phyloP scores from a whole-genome alignment of 306 rosid species.

The Vigna reflexopilosa region DNA sequence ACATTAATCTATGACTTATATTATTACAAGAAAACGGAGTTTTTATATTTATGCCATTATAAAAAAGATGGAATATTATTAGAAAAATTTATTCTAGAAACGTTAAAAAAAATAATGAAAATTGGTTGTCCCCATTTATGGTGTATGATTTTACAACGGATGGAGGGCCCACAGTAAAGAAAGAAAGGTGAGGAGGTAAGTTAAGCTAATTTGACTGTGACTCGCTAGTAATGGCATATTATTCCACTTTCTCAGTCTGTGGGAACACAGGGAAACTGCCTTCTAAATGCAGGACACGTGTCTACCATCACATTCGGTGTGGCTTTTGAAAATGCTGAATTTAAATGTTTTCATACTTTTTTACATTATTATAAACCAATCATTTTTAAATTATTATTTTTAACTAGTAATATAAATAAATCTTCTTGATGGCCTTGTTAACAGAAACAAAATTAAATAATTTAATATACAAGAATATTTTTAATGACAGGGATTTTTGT shows the following conservation, averaged over 20 bases:
- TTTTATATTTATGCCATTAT: too few relatives aligned
- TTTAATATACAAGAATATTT: too few relatives aligned
- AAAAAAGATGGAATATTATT: too few relatives aligned
- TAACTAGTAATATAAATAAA: not conserved
- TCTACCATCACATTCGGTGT: constrained; percentile 12
- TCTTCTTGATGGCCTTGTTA: too few relatives aligned
- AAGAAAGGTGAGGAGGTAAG: not conserved
- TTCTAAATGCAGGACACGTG: not conserved
- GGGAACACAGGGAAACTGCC: not conserved
- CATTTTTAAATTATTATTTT: too few relatives aligned
- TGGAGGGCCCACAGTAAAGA: constrained; percentile 1
- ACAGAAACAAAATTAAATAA: too few relatives aligned
- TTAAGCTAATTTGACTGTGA: constrained; percentile 11
- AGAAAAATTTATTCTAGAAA: too few relatives aligned
- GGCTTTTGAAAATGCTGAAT: constrained; percentile 26
- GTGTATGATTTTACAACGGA: not conserved
- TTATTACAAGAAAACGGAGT: too few relatives aligned
- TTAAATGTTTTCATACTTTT: not conserved
- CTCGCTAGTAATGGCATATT: not conserved
- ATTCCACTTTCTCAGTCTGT: constrained; percentile 21
- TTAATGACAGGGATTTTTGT: too few relatives aligned
- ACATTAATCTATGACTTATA: too few relatives aligned
- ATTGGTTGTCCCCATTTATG: too few relatives aligned
- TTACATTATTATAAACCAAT: not conserved
- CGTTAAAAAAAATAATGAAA: too few relatives aligned